Base-by-base conservation (phyloP, 768 basidiomycete species). In the Auricularia sp. region DNA sequence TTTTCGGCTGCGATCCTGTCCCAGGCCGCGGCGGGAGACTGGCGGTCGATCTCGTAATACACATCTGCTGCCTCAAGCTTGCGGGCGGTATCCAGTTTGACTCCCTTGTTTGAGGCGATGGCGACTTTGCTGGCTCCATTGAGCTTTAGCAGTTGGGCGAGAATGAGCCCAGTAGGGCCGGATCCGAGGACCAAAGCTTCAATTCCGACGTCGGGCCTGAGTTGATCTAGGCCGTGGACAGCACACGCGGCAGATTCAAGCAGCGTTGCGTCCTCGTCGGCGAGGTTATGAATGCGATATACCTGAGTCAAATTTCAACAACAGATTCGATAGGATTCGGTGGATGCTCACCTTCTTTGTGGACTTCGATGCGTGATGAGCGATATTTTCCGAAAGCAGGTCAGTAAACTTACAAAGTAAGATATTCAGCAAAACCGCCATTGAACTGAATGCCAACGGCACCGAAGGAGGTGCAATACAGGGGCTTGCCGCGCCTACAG, bases 241-340 rank as follows among this genome's bases (percentile, higher is more conserved):
- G 94, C 94, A 69, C 93, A 96, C 4, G 93, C 88, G 3, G 92
- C 90, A 47, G 94, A 94, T 72, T 95, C 93, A 42, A 94, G 80
- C 21, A 96, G 83, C 2, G 91, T 93, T 1, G 92, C 85, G 68
- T 94, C 92, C 70, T 92, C 89, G 71, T 94, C 92, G 7, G 84
- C 84, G 63, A 95, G 82, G 76, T 94, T 94, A 68, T 92, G 77
- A 69, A 94, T 87, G 76, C 91, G 92, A 81, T 91, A 95, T 21
- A 91, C 78, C 39, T 42, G 39, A 8, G 39, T 8, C 7, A 8
- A 14, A 1, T 7, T 42, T 42, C 39, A 14, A 8, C 39, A 29
- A 42, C 39, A 2, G 39, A 7, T 14, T 42, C 39, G 2, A 42
- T 8, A 42, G 8, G 1, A 14, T 14, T 14, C 8, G 8, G 8